Base-by-base conservation (phyloP, 208 protist genomes). In the Crithidia brevicula region DNA sequence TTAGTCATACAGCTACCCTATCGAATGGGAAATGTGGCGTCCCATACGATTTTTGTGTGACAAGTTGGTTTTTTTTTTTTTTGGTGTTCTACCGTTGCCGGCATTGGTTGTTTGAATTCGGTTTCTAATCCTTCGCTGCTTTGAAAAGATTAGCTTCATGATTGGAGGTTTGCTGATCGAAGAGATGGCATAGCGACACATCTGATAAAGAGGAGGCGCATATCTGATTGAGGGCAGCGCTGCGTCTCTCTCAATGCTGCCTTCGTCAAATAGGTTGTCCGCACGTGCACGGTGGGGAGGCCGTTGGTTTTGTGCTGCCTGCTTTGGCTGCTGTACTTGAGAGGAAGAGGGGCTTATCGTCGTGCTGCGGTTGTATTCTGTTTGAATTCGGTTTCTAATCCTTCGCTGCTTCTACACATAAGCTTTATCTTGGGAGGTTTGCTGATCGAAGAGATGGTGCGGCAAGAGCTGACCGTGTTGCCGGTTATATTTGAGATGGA, bases 321-420 rank as follows among this genome's bases (percentile, higher is more conserved):
- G 36, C 36, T 40, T 40, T 40, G 15, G 36, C 36, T 40, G 36
- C 36, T 40, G n/a, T n/a, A n/a, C n/a, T n/a, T n/a, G n/a, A n/a
- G n/a, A n/a, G n/a, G n/a, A n/a, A n/a, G n/a, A n/a, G n/a, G n/a
- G n/a, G n/a, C n/a, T n/a, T n/a, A n/a, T n/a, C n/a, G n/a, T n/a
- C n/a, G n/a, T n/a, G 36, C 36, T 40, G 36, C 36, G 36, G n/a
- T n/a, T 40, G 36, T 13, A 13, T 13, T 40, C 10, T 18, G 7
- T 20, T 3, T 25, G 23, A 74, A 83, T 77, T 77, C 67, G 67
- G 61, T 83, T 78, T 79, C 65, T 74, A 79, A 77, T 82, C 71
- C 64, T 70, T 34, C 60, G n/a, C 28, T 47, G 66, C 51, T 18
- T 66, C 23, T 40, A 52, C 40, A 28, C 45, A 25, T 78, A 68